Conservation (phyloP, 495 filamentous ascomycete genomes). For the Chlorociboria aeruginascens region DNA sequence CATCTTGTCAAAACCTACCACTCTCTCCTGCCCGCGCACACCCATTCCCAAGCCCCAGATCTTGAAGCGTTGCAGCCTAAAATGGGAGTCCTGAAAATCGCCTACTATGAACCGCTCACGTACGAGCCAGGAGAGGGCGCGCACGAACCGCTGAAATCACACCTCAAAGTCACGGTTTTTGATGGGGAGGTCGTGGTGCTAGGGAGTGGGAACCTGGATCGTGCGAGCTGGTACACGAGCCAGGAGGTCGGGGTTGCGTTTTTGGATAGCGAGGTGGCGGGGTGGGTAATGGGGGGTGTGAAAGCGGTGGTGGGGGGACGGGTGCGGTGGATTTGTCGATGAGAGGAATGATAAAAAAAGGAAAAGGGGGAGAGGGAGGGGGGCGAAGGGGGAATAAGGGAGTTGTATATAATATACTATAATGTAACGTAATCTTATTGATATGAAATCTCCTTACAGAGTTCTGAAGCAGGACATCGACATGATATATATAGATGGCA, state of each 20-base stretch:
- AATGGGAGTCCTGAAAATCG: slow-evolving; percentile 32
- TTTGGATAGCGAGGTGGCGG: slow-evolving; percentile 33
- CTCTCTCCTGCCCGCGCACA: slow-evolving; percentile 27
- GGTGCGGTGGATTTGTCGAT: slow-evolving; percentile 18
- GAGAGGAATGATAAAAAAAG: too few relatives aligned
- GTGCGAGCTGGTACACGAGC: slow-evolving; percentile 65
- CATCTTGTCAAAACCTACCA: slow-evolving; percentile 35
- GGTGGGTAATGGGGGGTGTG: slow-evolving; percentile 27
- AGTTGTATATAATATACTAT: too few relatives aligned
- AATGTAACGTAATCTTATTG: too few relatives aligned
- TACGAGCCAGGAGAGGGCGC: not conserved
- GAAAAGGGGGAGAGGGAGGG: too few relatives aligned
- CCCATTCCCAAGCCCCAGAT: slow-evolving; percentile 20
- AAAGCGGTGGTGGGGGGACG: slow-evolving; percentile 31
- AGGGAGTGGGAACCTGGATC: slow-evolving; percentile 66
- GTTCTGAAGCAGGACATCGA: too few relatives aligned
- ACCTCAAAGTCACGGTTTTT: slow-evolving; percentile 56
- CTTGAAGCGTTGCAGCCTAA: not conserved
- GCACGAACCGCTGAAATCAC: slow-evolving; percentile 50
- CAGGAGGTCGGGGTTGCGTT: slow-evolving; percentile 66
- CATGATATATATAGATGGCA: too few relatives aligned
- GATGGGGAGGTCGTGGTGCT: slow-evolving; percentile 48
- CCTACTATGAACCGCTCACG: slow-evolving; percentile 28
- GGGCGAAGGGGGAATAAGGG: too few relatives aligned
- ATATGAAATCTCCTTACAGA: too few relatives aligned